Base-by-base conservation (phyloP, 1,139 yeast genomes). In the Blastobotrys proliferans region DNA sequence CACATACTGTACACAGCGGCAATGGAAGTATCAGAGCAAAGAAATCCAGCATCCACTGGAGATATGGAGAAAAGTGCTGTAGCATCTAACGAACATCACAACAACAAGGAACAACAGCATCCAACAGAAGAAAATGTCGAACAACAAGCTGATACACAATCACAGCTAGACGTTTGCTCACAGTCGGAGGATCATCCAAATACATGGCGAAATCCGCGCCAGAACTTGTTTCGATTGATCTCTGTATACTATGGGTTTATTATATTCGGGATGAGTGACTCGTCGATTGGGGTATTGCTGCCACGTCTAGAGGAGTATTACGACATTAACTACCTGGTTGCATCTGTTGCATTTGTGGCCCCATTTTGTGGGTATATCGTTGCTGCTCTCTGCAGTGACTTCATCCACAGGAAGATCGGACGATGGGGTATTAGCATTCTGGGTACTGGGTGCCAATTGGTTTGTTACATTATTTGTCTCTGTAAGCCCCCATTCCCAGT, bases 381-480 rank as follows among this genome's bases (percentile, higher is more conserved):
- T 0, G 64, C 70, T 3, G 72, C 73, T 0, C 38, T 59, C 5
- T 43, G 62, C 5, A 54, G 66, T 8, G 61, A 64, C 38, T 51
- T 55, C 30, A 51, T 66, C 30, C 74, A 72, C 45, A 62, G 66
- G 2, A 53, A 60, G 55, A 50, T 74, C 49, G 79, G 79, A 0
- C 63, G 67, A 35, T 55, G 66, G 45, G 66, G 67, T 18, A 65
- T 70, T 11, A 49, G 69, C 36, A 56, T 66, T 0, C 35, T 69
- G 10, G 77, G 76, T 0, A 63, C 72, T 13, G 27, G 54, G 1
- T 54, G 62, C 39, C 66, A 70, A 17, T 49, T 64, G 18, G 41
- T 67, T 4, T 72, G 72, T 67, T 73, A 64, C 52, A 58, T 69
- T 0, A 56, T 74, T 3, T 69, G 70, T n/a, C 53, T 68, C 37